A percentile compares a stretch with the other conserved stretches of the same genome.
These are phyloP conservation scores for Oryza meyeriana DNA, from an alignment of 176 grass and related monocot genomes.

Conservation along the genomic window DNA sequence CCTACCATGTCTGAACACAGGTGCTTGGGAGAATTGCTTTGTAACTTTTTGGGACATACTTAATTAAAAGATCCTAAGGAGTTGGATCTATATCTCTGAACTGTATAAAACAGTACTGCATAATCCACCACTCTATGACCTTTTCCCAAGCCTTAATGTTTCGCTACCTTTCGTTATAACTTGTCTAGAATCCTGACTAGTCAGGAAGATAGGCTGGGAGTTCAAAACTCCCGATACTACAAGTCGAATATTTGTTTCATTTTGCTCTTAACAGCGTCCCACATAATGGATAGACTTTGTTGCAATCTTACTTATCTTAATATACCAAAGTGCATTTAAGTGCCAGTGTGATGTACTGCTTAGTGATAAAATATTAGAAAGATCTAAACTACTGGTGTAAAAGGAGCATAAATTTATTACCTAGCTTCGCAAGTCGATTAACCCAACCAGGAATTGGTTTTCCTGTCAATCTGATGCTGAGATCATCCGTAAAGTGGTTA, in stretches of 20 bases:
- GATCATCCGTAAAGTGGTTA: slow-evolving; percentile 95
- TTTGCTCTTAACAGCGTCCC: background rate
- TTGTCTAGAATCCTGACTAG: slow-evolving; percentile 4
- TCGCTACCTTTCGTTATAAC: slow-evolving; percentile 1
- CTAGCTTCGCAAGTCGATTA: slow-evolving; percentile 88
- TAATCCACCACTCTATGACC: background rate
- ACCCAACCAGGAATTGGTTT: slow-evolving; percentile 86
- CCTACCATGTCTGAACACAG: background rate
- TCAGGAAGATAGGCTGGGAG: background rate
- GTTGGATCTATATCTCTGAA: background rate
- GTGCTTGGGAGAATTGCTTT: background rate
- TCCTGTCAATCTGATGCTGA: slow-evolving; percentile 65
- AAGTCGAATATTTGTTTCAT: background rate
- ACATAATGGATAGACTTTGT: background rate
- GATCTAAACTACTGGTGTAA: background rate
- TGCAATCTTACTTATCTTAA: background rate
- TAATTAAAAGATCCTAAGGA: background rate
- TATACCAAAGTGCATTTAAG: background rate
- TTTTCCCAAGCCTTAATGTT: background rate
- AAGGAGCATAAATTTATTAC: slow-evolving; percentile 41
- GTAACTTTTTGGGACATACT: background rate
- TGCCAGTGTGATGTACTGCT: background rate
- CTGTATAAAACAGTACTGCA: background rate
- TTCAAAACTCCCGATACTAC: background rate
- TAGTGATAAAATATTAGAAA: slow-evolving; percentile 23